phyloP scores from a whole-genome alignment of 768 basidiomycete genomes.

The Tulasnella sp. region DNA sequence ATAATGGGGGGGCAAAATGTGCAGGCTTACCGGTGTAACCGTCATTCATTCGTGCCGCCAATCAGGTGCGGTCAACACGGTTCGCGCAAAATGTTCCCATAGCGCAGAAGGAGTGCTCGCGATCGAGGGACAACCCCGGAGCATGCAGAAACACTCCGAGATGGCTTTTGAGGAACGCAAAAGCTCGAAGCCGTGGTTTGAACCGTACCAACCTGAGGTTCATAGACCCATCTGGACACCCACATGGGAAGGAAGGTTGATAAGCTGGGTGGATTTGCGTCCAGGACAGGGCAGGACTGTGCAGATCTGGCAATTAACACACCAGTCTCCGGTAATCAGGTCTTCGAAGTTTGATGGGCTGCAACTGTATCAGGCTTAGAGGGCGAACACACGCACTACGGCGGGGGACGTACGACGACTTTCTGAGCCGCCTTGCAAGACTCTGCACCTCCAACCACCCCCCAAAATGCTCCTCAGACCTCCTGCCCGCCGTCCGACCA shows the following conservation, averaged over 20 bases:
- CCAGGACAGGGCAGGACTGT: not conserved
- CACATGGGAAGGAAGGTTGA: conserved; percentile 2
- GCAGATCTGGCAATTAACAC: conserved; percentile 13
- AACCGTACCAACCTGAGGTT: not conserved
- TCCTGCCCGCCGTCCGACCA: not conserved
- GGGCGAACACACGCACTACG: not conserved
- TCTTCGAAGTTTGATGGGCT: conserved; percentile 2
- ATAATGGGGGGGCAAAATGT: not conserved
- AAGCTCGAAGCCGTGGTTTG: not conserved
- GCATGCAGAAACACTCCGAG: not conserved
- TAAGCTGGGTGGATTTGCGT: conserved; percentile 1
- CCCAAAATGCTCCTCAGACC: not conserved
- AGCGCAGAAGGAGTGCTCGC: not conserved
- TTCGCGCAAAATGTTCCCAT: not conserved
- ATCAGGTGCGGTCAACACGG: not conserved
- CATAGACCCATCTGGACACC: not conserved
- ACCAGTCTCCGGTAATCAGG: not conserved
- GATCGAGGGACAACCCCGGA: not conserved
- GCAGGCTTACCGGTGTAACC: not conserved
- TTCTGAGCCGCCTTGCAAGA: not conserved
- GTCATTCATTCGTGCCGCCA: not conserved
- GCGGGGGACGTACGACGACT: not conserved
- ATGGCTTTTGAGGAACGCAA: not conserved
- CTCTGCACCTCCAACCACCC: not conserved
- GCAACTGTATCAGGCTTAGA: not conserved